These are phyloP conservation scores for Colletotrichum sp. DNA, from an alignment of 2,329 filamentous ascomycete genomes.

Conservation along the genomic window DNA sequence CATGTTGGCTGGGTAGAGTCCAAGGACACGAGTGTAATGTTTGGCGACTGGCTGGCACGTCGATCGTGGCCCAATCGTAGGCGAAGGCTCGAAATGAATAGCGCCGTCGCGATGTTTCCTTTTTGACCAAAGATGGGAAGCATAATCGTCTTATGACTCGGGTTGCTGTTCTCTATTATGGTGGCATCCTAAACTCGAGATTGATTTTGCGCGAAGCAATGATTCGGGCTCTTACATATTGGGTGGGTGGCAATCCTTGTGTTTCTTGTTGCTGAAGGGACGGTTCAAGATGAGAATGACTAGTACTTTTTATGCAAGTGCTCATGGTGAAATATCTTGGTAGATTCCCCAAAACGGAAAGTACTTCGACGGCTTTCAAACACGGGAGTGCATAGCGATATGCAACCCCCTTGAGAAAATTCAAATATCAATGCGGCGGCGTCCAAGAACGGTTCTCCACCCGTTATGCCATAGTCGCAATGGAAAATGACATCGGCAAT, in stretches of 20 bases:
- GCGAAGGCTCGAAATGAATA: background rate
- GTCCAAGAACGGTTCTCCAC: too few relatives aligned
- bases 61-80: rapidly evolving
- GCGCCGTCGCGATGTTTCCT: background rate
- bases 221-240: background rate
- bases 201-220: rapidly evolving
- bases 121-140: background rate
- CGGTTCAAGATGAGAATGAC: background rate
- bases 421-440: too few relatives aligned
- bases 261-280: background rate
- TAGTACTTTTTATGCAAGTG: rapidly evolving
- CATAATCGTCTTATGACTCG: background rate
- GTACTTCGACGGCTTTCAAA: too few relatives aligned
- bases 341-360: too few relatives aligned
- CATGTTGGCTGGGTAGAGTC: background rate
- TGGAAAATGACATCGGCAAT: rapidly evolving
- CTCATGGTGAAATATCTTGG: background rate
- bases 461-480: background rate
- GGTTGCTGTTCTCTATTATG: too few relatives aligned
- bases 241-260: background rate
- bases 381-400: too few relatives aligned
- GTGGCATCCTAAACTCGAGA: too few relatives aligned
- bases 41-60: background rate
- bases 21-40: background rate
- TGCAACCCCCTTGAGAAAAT: too few relatives aligned